Percentiles rank a stretch among this genome's conserved stretches.
Conservation (phyloP, 1,284 basidiomycete species). For the Volvariella volvacea region DNA sequence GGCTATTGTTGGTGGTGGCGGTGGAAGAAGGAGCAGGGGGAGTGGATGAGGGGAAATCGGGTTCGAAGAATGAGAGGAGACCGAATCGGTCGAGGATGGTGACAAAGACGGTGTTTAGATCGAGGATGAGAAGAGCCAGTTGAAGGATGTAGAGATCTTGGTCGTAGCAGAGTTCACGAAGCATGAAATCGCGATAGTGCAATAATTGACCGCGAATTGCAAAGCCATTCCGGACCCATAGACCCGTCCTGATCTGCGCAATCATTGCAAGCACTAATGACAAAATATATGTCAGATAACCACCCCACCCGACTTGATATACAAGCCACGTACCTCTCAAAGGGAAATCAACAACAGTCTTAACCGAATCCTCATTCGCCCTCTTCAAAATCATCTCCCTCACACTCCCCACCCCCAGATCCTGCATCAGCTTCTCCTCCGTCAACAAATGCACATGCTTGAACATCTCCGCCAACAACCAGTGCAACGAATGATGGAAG, state of each 20-base stretch:
- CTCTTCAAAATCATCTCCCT: conserved; percentile 53
- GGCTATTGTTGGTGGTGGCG: conserved; percentile 33
- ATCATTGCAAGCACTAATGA: conserved; percentile 75
- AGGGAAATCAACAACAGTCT: conserved; percentile 80
- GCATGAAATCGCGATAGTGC: conserved; percentile 94
- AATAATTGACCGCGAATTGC: conserved; percentile 93
- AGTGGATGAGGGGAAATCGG: conserved; percentile 40
- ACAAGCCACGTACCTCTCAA: conserved; percentile 58
- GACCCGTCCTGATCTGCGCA: conserved; percentile 89
- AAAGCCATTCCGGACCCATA: conserved; percentile 98
- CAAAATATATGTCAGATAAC: not conserved
- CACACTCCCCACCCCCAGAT: conserved; percentile 48
- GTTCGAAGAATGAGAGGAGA: conserved; percentile 74
- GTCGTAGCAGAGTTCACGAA: conserved; percentile 95
- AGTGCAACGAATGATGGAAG: conserved; percentile 93
- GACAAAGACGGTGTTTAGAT: conserved; percentile 78
- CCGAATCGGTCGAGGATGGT: conserved; percentile 89
- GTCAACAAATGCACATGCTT: conserved; percentile 71
- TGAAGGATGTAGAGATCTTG: conserved; percentile 95
- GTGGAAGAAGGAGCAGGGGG: conserved; percentile 31
- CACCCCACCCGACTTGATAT: not conserved
- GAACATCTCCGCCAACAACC: conserved; percentile 87
- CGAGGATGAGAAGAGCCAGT: conserved; percentile 72
- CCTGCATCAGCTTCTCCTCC: conserved; percentile 41
- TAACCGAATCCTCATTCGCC: conserved; percentile 55